These are phyloP conservation scores for Pichia insulana DNA, from an alignment of 805 yeast genomes.

Conservation along the genomic window DNA sequence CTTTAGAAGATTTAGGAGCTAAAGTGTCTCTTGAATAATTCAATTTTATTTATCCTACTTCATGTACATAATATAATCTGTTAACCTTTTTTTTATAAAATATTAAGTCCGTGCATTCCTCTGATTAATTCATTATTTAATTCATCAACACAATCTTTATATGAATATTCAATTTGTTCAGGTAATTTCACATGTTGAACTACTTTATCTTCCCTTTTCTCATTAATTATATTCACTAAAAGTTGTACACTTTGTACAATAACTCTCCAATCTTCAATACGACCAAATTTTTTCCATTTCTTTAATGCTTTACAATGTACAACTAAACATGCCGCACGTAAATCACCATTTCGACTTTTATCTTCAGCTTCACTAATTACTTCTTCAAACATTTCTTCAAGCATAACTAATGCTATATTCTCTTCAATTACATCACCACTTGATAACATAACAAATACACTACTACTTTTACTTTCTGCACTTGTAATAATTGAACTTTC, in stretches of 20 bases:
- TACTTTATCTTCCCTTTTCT: neutral
- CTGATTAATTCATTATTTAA: neutral
- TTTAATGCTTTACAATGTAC: slow-evolving; percentile 3
- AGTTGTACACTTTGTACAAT: neutral
- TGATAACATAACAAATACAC: neutral
- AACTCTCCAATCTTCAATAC: neutral
- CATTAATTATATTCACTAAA: neutral
- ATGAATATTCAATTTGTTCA: neutral
- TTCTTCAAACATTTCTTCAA: neutral
- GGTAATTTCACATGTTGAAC: no score
- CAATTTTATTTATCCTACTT: neutral
- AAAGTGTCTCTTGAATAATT: slow-evolving; percentile 77
- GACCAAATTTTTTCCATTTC: neutral
- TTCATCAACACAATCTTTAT: neutral
- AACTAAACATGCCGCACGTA: neutral
- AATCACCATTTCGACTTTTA: neutral
- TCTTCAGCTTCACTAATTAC: neutral
- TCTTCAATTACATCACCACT: neutral
- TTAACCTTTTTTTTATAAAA: neutral
- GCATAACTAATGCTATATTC: neutral
- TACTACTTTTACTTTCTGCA: neutral
- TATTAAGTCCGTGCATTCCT: neutral
- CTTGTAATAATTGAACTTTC: neutral
- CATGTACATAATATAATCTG: slow-evolving; percentile 1
- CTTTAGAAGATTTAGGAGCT: slow-evolving; percentile 92